A percentile compares a stretch with the other conserved stretches of the same genome.
phyloP scores from a whole-genome alignment of 2,329 filamentous ascomycete species.

The Fusarium dimerum region DNA sequence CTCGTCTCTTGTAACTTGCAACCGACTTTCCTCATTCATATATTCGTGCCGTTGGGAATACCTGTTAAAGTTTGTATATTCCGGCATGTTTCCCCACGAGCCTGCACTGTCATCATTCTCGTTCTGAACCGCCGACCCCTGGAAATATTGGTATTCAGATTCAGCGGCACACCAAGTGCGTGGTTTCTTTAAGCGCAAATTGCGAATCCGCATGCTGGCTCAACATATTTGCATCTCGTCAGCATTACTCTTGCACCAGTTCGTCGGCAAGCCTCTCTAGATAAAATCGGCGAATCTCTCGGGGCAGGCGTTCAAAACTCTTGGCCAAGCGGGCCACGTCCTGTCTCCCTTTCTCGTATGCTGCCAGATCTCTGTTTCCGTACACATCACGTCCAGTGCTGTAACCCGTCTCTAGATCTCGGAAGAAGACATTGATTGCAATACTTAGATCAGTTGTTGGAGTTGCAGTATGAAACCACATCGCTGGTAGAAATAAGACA shows the following conservation, averaged over 20 bases:
- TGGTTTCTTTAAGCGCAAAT: background rate
- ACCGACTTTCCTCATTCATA: slow-evolving; percentile 6
- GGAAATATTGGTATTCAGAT: background rate
- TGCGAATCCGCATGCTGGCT: background rate
- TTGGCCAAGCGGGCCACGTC: slow-evolving; percentile 69
- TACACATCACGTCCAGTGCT: slow-evolving; percentile 80
- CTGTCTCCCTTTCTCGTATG: slow-evolving; percentile 78
- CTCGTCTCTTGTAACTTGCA: background rate
- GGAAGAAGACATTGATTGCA: slow-evolving; percentile 90
- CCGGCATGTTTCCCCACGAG: background rate
- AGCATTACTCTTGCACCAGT: slow-evolving; percentile 40
- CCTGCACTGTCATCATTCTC: background rate
- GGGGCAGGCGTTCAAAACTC: slow-evolving; percentile 64
- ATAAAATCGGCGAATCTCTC: slow-evolving; percentile 73
- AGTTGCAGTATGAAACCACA: slow-evolving; percentile 80
- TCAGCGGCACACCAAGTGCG: background rate
- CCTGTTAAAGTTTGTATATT: slow-evolving; percentile 1
- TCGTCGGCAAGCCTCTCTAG: slow-evolving; percentile 71
- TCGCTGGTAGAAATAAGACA: slow-evolving; percentile 75
- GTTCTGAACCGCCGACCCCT: background rate
- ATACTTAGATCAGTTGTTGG: slow-evolving; percentile 63
- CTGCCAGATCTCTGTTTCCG: slow-evolving; percentile 81
- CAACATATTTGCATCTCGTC: background rate
- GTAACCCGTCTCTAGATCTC: slow-evolving; percentile 67
- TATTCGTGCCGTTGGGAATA: background rate